Evolutionary conservation across 2,329 filamentous ascomycete species (phyloP).

Genomic region (Oidium heveae): DNA sequence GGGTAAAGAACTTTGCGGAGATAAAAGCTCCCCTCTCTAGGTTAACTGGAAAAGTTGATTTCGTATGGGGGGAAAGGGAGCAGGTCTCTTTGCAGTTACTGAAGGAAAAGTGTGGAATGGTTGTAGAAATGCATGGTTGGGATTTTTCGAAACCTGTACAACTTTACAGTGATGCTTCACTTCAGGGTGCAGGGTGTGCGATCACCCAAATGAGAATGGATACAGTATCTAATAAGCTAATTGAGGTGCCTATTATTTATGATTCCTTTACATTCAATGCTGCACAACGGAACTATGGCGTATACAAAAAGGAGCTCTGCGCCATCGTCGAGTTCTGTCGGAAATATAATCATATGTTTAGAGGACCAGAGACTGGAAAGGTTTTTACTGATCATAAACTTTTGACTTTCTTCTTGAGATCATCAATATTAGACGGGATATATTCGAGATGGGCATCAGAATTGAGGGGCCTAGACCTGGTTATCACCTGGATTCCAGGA

Average conservation of each 20-base stretch:
- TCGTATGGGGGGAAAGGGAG: background rate
- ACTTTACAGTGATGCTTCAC: background rate
- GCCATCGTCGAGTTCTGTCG: too few relatives aligned
- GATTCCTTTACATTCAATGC: background rate
- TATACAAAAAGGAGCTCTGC: background rate
- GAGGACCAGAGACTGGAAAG: too few relatives aligned
- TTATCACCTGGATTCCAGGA: too few relatives aligned
- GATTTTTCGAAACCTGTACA: background rate
- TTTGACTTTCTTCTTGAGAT: background rate
- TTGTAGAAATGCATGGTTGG: background rate
- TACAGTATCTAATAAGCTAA: too few relatives aligned
- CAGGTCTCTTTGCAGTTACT: background rate
- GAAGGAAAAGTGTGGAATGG: background rate
- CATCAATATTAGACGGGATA: background rate
- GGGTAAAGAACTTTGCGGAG: too few relatives aligned
- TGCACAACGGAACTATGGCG: background rate
- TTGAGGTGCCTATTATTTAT: background rate
- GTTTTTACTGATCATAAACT: too few relatives aligned
- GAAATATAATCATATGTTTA: too few relatives aligned
- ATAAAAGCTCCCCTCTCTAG: background rate
- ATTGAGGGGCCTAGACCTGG: background rate
- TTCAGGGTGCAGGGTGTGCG: background rate
- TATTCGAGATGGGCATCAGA: background rate
- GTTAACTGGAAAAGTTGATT: background rate
- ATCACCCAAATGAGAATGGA: background rate